phyloP scores from a whole-genome alignment of 768 basidiomycete genomes.

The Hortiboletus flavorubellus region DNA sequence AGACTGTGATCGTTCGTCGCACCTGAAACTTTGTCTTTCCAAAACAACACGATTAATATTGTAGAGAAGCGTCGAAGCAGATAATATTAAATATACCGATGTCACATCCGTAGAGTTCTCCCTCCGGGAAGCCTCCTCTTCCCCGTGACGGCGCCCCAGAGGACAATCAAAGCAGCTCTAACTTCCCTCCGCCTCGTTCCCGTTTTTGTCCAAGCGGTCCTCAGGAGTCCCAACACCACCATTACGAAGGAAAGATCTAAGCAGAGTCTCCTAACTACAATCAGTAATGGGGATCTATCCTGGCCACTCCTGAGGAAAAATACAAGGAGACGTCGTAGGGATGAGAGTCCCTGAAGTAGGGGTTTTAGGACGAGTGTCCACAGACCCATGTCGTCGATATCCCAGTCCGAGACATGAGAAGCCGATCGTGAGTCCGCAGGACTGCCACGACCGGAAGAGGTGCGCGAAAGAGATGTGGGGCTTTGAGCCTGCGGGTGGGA shows the following conservation, averaged over 20 bases:
- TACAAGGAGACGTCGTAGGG: conserved; percentile 45
- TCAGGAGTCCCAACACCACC: conserved; percentile 55
- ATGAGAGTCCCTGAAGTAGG: conserved; percentile 47
- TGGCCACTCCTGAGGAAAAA: conserved; percentile 58
- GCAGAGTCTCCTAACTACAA: conserved; percentile 70
- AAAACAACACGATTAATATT: neutral
- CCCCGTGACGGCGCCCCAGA: conserved; percentile 73
- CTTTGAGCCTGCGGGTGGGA: conserved; percentile 34
- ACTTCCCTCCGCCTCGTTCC: conserved; percentile 70
- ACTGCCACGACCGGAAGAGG: conserved; percentile 41
- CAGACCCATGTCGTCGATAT: conserved; percentile 78
- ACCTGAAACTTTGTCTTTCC: neutral
- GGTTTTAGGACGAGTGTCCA: conserved; percentile 76
- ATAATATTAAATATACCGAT: conserved; percentile 3
- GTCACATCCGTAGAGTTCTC: conserved; percentile 9
- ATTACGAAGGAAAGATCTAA: conserved; percentile 76
- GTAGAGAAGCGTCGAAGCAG: neutral
- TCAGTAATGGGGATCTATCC: conserved; percentile 59
- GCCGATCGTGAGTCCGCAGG: conserved; percentile 33
- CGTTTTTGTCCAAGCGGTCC: conserved; percentile 62
- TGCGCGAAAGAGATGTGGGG: conserved; percentile 42
- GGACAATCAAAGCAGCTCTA: conserved; percentile 53
- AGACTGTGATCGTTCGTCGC: neutral
- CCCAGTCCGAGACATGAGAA: conserved; percentile 45
- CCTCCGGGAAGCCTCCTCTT: conserved; percentile 52